phyloP scores from a whole-genome alignment of 768 basidiomycete genomes.

The Collybia sordida region DNA sequence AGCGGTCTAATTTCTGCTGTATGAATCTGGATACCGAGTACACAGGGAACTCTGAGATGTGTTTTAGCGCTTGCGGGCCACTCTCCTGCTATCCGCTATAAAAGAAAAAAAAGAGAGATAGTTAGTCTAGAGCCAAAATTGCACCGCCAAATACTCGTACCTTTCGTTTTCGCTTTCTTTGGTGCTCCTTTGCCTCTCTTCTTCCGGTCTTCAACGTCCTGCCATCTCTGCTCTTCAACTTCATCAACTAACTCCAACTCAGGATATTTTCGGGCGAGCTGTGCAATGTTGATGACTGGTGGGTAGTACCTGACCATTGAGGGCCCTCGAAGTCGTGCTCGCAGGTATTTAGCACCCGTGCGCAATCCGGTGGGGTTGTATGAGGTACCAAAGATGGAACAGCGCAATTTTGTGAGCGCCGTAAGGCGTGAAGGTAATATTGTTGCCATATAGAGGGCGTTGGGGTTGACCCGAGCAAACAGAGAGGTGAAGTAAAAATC shows the following conservation, averaged over 20 bases:
- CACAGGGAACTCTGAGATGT: background rate
- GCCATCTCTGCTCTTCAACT: slow-evolving; percentile 64
- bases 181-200: slow-evolving; percentile 83
- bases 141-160: slow-evolving; percentile 35
- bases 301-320: slow-evolving; percentile 88
- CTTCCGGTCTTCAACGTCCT: slow-evolving; percentile 67
- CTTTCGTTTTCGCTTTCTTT: slow-evolving; percentile 71
- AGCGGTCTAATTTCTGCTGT: too few relatives aligned
- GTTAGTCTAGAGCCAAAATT: background rate
- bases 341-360: slow-evolving; percentile 92
- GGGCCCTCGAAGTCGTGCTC: slow-evolving; percentile 77
- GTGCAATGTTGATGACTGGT: slow-evolving; percentile 50
- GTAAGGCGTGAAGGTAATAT: slow-evolving; percentile 53
- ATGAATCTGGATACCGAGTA: too few relatives aligned
- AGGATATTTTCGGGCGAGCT: slow-evolving; percentile 50
- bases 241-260: slow-evolving; percentile 62
- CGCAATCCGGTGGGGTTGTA: slow-evolving; percentile 83
- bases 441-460: slow-evolving; percentile 25
- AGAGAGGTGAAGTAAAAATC: background rate
- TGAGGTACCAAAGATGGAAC: slow-evolving; percentile 79
- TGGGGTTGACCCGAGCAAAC: background rate
- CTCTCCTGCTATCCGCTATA: slow-evolving; percentile 53
- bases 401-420: slow-evolving; percentile 63
- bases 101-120: background rate
- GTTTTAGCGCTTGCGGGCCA: slow-evolving; percentile 37